Evolutionary conservation across 345 rosid genomes (phyloP).

Genomic region (Toxicodendron radicans): DNA sequence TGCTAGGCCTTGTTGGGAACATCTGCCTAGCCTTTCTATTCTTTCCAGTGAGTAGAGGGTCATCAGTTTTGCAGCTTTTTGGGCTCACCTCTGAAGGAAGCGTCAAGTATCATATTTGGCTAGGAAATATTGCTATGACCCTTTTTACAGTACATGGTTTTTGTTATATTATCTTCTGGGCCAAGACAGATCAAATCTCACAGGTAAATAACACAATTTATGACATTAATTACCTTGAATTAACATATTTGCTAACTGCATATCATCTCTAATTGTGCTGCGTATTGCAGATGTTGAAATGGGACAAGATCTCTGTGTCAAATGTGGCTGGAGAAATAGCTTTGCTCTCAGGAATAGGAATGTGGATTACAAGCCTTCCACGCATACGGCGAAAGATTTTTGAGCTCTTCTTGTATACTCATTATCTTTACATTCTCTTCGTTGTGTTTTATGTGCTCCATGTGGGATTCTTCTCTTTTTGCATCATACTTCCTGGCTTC

Average conservation of each 20-base stretch:
- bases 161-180: constrained; percentile 35
- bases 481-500: constrained; percentile 54
- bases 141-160: constrained; percentile 49
- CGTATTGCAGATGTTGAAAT: constrained; percentile 37
- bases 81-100: constrained; percentile 44
- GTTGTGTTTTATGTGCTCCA: constrained; percentile 51
- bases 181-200: constrained; percentile 28
- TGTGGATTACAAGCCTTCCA: constrained; percentile 51
- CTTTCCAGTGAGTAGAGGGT: constrained; percentile 52
- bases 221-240: too few relatives aligned
- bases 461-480: constrained; percentile 45
- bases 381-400: constrained; percentile 43
- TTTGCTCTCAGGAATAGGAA: constrained; percentile 42
- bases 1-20: constrained; percentile 38
- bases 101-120: constrained; percentile 55
- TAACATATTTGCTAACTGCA: too few relatives aligned
- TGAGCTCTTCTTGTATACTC: constrained; percentile 66
- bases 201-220: constrained; percentile 22
- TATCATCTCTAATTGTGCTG: background rate
- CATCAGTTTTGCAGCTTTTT: constrained; percentile 38
- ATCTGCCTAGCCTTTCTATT: constrained; percentile 41
- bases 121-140: constrained; percentile 37
- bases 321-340: constrained; percentile 56
- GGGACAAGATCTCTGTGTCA: constrained; percentile 41
- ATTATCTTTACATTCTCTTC: constrained; percentile 54